Percentiles rank a stretch among this genome's conserved stretches.
phyloP scores from a whole-genome alignment of 1,284 basidiomycete species.

The Coniophora puteana region DNA sequence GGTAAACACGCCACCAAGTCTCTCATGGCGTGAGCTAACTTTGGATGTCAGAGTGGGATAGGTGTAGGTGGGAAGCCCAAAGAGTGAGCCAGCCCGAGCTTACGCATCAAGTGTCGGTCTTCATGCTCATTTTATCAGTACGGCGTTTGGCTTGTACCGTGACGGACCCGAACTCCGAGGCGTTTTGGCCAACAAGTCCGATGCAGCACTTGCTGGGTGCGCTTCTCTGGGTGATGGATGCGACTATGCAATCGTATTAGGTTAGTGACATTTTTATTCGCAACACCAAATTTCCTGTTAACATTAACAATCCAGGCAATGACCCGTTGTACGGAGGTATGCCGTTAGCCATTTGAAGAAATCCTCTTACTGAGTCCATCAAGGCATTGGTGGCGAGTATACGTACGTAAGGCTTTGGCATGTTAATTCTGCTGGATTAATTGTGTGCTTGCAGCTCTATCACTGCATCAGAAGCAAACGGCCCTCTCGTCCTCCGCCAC shows the following conservation, averaged over 20 bases:
- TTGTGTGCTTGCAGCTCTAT: conserved; percentile 53
- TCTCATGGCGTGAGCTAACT: conserved; percentile 4
- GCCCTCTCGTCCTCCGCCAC: conserved; percentile 75
- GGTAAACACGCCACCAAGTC: conserved; percentile 30
- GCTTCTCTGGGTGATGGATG: conserved; percentile 60
- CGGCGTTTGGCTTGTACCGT: conserved; percentile 76
- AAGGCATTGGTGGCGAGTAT: conserved; percentile 78
- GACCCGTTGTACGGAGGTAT: conserved; percentile 79
- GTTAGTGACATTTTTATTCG: conserved; percentile 31
- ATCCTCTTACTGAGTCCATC: background rate
- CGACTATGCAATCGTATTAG: conserved; percentile 77
- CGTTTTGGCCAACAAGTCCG: conserved; percentile 69
- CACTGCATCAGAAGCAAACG: conserved; percentile 77
- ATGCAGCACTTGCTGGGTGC: conserved; percentile 69
- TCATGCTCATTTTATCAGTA: conserved; percentile 38
- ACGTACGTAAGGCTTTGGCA: conserved; percentile 48
- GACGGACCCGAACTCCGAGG: conserved; percentile 76
- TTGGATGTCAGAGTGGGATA: conserved; percentile 59
- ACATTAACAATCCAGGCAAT: conserved; percentile 51
- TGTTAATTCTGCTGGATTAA: conserved; percentile 1
- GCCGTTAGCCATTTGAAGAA: conserved; percentile 12
- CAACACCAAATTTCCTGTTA: conserved; percentile 2
- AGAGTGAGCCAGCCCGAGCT: conserved; percentile 39
- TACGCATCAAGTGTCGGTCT: conserved; percentile 1
- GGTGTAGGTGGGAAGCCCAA: conserved; percentile 68